A percentile compares a stretch with the other conserved stretches of the same genome.
Conservation (phyloP, 345 rosid genomes). For the Linum tenue region DNA sequence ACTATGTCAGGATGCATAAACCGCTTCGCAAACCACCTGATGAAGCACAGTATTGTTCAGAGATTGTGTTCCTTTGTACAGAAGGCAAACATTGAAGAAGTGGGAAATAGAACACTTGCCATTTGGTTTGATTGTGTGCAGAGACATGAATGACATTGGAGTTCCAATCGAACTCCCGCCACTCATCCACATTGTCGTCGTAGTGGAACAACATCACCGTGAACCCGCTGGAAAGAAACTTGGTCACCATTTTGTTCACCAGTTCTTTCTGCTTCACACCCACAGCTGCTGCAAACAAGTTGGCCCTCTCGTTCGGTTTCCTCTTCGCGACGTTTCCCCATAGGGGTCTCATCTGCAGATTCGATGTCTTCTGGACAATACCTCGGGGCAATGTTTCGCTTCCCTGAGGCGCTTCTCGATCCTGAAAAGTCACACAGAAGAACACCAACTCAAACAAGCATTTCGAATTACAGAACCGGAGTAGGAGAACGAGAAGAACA, state of each 20-base stretch:
- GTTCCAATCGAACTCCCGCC: conserved; percentile 63
- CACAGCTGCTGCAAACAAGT: conserved; percentile 44
- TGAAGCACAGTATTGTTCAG: no score
- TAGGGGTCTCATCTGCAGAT: conserved; percentile 52
- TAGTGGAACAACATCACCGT: conserved; percentile 85
- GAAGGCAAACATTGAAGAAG: not conserved
- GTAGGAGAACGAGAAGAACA: no score
- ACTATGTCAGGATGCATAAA: conserved; percentile 68
- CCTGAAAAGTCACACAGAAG: not conserved
- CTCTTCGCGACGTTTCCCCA: conserved; percentile 26
- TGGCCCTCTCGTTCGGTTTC: not conserved
- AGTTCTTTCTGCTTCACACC: conserved; percentile 53
- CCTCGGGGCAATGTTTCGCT: conserved; percentile 24
- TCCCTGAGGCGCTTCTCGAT: not conserved
- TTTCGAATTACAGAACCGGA: not conserved
- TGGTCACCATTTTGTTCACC: conserved; percentile 42
- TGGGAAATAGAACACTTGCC: conserved; percentile 29
- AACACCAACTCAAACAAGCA: not conserved
- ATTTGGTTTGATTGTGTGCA: conserved; percentile 77
- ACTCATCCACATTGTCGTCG: conserved; percentile 68
- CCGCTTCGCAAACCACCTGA: conserved; percentile 83
- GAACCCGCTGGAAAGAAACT: conserved; percentile 56
- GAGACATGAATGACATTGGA: conserved; percentile 58
- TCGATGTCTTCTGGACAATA: conserved; percentile 33
- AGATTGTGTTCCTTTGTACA: not conserved